Evolutionary conservation across 2,329 filamentous ascomycete species (phyloP).

Genomic region (Talaromyces pinophilus): DNA sequence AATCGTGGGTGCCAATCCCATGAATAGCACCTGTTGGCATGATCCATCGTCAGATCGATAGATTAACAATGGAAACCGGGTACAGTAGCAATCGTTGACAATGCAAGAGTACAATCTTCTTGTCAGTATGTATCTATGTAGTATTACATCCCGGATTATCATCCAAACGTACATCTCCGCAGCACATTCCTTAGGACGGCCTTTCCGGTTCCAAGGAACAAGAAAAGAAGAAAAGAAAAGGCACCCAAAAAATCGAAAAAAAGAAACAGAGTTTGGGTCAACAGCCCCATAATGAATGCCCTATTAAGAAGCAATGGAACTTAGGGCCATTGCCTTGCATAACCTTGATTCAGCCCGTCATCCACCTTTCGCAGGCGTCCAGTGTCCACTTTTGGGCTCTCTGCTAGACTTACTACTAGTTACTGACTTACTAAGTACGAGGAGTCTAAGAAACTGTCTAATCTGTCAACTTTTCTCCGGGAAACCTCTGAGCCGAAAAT

Average conservation of each 20-base stretch:
- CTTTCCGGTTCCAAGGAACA: constrained; percentile 5
- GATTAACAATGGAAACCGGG: not conserved
- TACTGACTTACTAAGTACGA: too few relatives aligned
- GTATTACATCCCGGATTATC: not conserved
- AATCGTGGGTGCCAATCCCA: constrained; percentile 17
- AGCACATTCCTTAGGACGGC: constrained; percentile 3
- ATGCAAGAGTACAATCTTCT: not conserved
- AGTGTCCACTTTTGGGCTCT: not conserved
- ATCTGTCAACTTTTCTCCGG: constrained; percentile 8
- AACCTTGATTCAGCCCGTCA: constrained; percentile 18
- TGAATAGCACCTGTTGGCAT: not conserved
- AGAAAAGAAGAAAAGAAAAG: not conserved
- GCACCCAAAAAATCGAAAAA: not conserved
- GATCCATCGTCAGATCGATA: constrained; percentile 9
- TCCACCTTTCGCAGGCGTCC: constrained; percentile 15
- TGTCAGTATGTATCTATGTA: not conserved
- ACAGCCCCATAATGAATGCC: constrained; percentile 1
- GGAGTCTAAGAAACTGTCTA: not conserved
- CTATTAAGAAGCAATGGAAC: not conserved
- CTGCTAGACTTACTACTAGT: not conserved
- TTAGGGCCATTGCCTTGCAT: constrained; percentile 16
- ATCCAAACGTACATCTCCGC: not conserved
- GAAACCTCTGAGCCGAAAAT: not conserved
- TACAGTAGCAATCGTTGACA: constrained; percentile 4
- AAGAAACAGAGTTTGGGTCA: constrained; percentile 12